Evolutionary conservation across 2,329 filamentous ascomycete species (phyloP).

Genomic region (Fusarium staphyleae): DNA sequence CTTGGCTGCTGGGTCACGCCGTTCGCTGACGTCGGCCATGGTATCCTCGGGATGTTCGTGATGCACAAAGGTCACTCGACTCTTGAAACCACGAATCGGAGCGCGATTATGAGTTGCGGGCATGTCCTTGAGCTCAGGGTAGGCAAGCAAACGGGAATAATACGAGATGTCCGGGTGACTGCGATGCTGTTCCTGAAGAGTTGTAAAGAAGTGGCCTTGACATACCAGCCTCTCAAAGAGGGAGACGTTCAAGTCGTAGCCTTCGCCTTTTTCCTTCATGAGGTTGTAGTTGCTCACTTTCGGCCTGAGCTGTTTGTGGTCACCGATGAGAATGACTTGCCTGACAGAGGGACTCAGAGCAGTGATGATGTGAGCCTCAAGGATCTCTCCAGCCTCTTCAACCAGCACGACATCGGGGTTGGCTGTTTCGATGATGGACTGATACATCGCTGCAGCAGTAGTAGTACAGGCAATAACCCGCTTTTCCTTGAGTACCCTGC

Average conservation of each 20-base stretch:
- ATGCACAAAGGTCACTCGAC: constrained; percentile 71
- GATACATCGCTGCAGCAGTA: constrained; percentile 70
- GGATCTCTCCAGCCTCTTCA: constrained; percentile 77
- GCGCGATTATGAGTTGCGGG: constrained; percentile 56
- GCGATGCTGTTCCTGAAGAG: constrained; percentile 68
- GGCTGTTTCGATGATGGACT: constrained; percentile 59
- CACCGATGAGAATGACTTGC: constrained; percentile 74
- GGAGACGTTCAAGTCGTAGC: constrained; percentile 71
- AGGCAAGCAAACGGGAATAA: constrained; percentile 64
- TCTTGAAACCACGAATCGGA: constrained; percentile 61
- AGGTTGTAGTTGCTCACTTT: constrained; percentile 69
- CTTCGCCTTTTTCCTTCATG: constrained; percentile 68
- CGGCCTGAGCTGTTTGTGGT: constrained; percentile 75
- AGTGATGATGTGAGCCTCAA: constrained; percentile 69
- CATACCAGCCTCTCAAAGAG: constrained; percentile 73
- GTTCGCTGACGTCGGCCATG: constrained; percentile 53
- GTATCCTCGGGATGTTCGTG: constrained; percentile 63
- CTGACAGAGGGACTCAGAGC: constrained; percentile 62
- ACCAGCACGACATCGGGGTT: constrained; percentile 68
- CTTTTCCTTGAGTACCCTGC: constrained; percentile 57
- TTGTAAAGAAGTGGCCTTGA: constrained; percentile 60
- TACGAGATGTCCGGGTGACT: constrained; percentile 73
- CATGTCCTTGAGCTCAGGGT: constrained; percentile 66
- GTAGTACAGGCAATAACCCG: constrained; percentile 75
- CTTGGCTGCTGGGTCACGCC: constrained; percentile 56